Evolutionary conservation across 176 grass and related monocot genomes (phyloP), one percentile per base, ranked within the genome.

Genomic region (Triticum timopheevii): DNA sequence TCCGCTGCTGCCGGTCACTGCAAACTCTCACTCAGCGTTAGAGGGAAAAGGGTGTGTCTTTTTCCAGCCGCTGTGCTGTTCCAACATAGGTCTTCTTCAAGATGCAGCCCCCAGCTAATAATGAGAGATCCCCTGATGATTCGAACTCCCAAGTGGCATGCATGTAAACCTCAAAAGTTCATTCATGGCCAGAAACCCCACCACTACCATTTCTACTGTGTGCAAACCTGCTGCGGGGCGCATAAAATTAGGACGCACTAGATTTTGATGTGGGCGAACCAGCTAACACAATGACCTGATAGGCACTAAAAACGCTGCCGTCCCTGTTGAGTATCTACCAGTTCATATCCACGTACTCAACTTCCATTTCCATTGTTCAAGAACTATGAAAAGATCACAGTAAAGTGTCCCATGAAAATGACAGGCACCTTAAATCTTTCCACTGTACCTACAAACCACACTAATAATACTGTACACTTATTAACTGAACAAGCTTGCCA

Each of bases 131-230:
- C 36, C 81, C 23, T 83, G 79, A 79, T 80, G 61, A 79, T 84
- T 74, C 12, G 5, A 63, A 87, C 27, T 70, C 80, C 80, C 77
- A 77, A 65, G 66, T 84, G 85, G 68, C 81, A 87, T 23, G 75
- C 89, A 90, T 87, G 56, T 47, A 87, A 87, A 87, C 58, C 80
- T 49, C 80, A 84, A 65, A 79, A 64, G 45, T 84, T 83, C 80
- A 74, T 80, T 87, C 74, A 79, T 67, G 75, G 68, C 59, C 59
- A 83, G 58, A 67, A 67, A 8, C 67, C 80, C 74, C 75, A 87
- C 75, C 85, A 90, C 75, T 68, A 84, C 22, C 65, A 36, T 66
- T 65, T 90, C 81, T 90, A 80, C 50, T 87, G 61, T 69, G 10
- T 12, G 76, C 68, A 84, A 69, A 80, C 61, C 76, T 52, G 61